phyloP scores from a whole-genome alignment of 495 filamentous ascomycete genomes.

The Pseudevernia furfuracea region DNA sequence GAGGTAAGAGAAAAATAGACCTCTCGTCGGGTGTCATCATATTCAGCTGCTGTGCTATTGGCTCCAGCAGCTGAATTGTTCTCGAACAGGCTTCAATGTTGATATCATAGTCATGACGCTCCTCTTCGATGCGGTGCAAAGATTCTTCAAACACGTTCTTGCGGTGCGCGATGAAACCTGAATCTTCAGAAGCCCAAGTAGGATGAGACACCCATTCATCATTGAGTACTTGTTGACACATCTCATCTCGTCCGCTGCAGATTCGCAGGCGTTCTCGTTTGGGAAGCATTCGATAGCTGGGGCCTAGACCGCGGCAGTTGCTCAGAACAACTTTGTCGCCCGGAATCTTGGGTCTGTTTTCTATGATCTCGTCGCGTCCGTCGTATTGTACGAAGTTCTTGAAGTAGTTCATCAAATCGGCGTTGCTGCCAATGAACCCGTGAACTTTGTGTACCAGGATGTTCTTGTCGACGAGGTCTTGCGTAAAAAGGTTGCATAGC shows the following conservation, averaged over 20 bases:
- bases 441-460: constrained; percentile 72
- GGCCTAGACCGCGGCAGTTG: constrained; percentile 87
- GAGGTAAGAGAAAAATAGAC: constrained; percentile 62
- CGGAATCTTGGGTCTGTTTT: constrained; percentile 66
- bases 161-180: constrained; percentile 92
- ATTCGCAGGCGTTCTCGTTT: constrained; percentile 78
- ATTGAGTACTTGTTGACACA: constrained; percentile 85
- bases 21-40: constrained; percentile 65
- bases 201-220: constrained; percentile 98
- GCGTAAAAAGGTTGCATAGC: constrained; percentile 85
- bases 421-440: constrained; percentile 79
- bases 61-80: constrained; percentile 90
- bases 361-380: constrained; percentile 63
- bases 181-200: constrained; percentile 98
- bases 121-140: constrained; percentile 93
- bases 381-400: constrained; percentile 68
- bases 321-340: constrained; percentile 73
- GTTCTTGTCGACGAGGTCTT: constrained; percentile 78
- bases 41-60: constrained; percentile 80
- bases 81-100: constrained; percentile 90
- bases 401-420: constrained; percentile 80
- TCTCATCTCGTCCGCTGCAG: constrained; percentile 88
- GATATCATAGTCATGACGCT: constrained; percentile 97
- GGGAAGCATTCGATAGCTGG: constrained; percentile 88
- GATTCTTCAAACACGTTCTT: constrained; percentile 93